Conservation (phyloP, 139 green algal species). For the Chlamydomonas applanata region DNA sequence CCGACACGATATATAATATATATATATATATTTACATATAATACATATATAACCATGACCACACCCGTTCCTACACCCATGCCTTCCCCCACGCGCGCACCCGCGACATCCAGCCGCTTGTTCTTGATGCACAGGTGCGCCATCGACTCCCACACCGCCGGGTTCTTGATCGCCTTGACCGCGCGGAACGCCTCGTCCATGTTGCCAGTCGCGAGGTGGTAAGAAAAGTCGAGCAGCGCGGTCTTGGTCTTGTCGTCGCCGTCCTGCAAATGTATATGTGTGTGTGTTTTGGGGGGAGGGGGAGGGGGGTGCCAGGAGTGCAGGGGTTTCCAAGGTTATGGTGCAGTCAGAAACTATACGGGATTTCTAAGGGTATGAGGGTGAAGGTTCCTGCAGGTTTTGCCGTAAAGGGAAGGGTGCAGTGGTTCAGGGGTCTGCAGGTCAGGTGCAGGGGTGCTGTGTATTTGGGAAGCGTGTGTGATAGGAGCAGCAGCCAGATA, state of each 20-base stretch:
- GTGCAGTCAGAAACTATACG: too few species aligned
- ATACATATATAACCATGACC: background rate
- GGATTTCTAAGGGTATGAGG: too few species aligned
- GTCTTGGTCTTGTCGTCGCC: slow-evolving; percentile 37
- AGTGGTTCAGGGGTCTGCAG: too few species aligned
- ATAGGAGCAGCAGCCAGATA: too few species aligned
- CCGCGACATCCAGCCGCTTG: slow-evolving; percentile 67
- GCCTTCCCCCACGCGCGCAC: slow-evolving; percentile 25
- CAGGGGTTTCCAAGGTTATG: too few species aligned
- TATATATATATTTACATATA: background rate
- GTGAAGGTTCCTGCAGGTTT: too few species aligned
- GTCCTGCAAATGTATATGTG: slow-evolving; percentile 15
- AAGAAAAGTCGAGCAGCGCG: slow-evolving; percentile 72
- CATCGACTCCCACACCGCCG: slow-evolving; percentile 71
- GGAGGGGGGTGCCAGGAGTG: too few species aligned
- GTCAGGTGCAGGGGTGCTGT: too few species aligned
- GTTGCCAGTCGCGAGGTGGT: slow-evolving; percentile 62
- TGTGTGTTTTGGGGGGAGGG: too few species aligned
- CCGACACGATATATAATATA: too few species aligned
- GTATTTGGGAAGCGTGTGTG: too few species aligned
- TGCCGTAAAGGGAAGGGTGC: too few species aligned
- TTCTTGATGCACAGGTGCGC: slow-evolving; percentile 73
- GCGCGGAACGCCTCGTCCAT: slow-evolving; percentile 69
- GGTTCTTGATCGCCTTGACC: slow-evolving; percentile 60
- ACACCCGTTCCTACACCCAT: background rate